These are phyloP conservation scores for Pleurotus sapidus DNA, from an alignment of 768 basidiomycete genomes.

Conservation along the genomic window DNA sequence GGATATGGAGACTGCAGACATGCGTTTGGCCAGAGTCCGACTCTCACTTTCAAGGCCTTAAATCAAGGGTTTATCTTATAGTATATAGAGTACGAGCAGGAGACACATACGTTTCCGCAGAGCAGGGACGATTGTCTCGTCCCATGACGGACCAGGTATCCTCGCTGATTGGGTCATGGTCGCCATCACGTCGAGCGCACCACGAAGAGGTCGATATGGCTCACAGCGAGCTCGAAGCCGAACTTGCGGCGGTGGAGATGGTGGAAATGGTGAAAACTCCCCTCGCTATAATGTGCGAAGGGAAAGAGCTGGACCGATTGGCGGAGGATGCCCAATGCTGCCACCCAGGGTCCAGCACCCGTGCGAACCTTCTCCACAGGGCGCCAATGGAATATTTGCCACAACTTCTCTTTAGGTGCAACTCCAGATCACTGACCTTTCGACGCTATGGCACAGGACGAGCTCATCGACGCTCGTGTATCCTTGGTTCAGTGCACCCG, in stretches of 20 bases:
- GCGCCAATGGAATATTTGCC: neutral
- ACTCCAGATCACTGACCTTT: neutral
- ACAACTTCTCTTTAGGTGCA: neutral
- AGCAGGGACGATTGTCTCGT: constrained; percentile 79
- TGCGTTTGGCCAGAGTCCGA: constrained; percentile 69
- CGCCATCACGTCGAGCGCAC: constrained; percentile 1
- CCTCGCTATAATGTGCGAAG: neutral
- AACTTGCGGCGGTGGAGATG: too few relatives aligned
- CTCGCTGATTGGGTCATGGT: constrained; percentile 34
- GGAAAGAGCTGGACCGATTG: neutral
- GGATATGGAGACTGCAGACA: constrained; percentile 70
- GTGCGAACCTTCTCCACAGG: neutral
- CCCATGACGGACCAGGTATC: constrained; percentile 60
- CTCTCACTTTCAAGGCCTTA: constrained; percentile 81
- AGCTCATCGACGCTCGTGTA: constrained; percentile 70
- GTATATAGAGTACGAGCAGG: neutral
- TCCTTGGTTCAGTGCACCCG: constrained; percentile 69
- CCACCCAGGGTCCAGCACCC: neutral
- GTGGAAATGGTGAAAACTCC: too few relatives aligned
- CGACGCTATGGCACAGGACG: constrained; percentile 38
- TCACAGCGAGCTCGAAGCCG: too few relatives aligned
- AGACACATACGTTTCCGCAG: constrained; percentile 72
- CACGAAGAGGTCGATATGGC: neutral
- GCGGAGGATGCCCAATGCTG: neutral
- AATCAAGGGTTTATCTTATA: constrained; percentile 10